phyloP scores from a whole-genome alignment of 129 eudicot genomes.

The Flaveria linearis region DNA sequence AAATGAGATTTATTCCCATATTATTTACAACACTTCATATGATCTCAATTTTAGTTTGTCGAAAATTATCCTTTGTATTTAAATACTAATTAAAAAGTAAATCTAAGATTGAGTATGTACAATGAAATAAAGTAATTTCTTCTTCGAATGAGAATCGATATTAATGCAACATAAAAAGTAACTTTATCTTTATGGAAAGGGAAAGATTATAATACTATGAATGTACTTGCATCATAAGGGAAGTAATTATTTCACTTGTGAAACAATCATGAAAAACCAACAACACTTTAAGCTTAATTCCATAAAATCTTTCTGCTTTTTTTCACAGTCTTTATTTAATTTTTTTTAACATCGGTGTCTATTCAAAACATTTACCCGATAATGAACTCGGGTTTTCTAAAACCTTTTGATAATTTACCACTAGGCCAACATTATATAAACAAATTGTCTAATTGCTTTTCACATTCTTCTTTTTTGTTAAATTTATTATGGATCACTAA shows the following conservation, averaged over 20 bases:
- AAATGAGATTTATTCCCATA: background rate
- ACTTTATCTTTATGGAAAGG: background rate
- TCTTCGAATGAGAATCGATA: background rate
- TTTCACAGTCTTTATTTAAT: too few species aligned
- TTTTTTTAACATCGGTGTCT: too few species aligned
- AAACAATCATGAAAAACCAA: background rate
- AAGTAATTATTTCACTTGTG: conserved; percentile 8
- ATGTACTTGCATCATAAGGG: conserved; percentile 1
- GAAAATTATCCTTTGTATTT: background rate
- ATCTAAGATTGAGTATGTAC: background rate
- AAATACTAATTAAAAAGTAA: background rate
- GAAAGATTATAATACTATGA: background rate
- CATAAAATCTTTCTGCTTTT: background rate
- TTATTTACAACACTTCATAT: background rate
- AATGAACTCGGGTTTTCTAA: too few species aligned
- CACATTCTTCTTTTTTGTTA: background rate
- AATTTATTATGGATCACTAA: background rate
- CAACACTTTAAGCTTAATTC: background rate
- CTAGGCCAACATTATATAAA: too few species aligned
- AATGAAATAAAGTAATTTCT: background rate
- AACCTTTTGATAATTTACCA: too few species aligned
- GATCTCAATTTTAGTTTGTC: background rate
- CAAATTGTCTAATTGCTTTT: background rate
- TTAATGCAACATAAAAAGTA: conserved; percentile 5
- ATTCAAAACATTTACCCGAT: too few species aligned